Evolutionary conservation across 176 grass and related monocot species (phyloP).

Genomic region (Dactylis glomerata): DNA sequence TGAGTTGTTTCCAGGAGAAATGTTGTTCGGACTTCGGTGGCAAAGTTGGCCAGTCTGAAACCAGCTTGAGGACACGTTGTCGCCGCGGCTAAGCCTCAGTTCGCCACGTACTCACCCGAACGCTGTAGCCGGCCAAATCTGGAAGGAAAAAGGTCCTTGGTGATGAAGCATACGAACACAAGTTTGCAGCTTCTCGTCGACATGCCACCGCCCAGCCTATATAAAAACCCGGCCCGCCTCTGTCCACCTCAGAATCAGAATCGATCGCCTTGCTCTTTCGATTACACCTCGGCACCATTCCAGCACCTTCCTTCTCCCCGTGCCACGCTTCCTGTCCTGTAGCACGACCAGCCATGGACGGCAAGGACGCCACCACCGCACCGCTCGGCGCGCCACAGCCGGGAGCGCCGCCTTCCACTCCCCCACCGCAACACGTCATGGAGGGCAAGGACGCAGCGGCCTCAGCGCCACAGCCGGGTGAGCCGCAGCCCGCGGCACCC

Average conservation of each 20-base stretch:
- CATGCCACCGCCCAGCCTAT: slow-evolving; percentile 16
- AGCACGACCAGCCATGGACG: slow-evolving; percentile 19
- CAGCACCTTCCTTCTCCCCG: not conserved
- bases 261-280: not conserved
- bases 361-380: not conserved
- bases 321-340: not conserved
- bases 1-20: not conserved
- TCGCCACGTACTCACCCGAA: not conserved
- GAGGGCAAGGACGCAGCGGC: not conserved
- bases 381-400: not conserved
- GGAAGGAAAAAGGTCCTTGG: slow-evolving; percentile 31
- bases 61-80: slow-evolving; percentile 18
- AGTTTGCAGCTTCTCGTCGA: not conserved
- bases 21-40: not conserved
- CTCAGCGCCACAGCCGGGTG: slow-evolving; percentile 30
- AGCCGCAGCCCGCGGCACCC: slow-evolving; percentile 6
- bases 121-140: not conserved
- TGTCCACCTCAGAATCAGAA: not conserved
- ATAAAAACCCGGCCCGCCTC: not conserved
- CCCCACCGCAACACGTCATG: not conserved
- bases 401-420: not conserved
- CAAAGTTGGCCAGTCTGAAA: too few relatives aligned
- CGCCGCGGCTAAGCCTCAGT: slow-evolving; percentile 27
- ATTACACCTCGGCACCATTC: not conserved
- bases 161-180: slow-evolving; percentile 2